These are phyloP conservation scores for Parvularia atlantis DNA, from an alignment of 78 protist species.

Conservation along the genomic window DNA sequence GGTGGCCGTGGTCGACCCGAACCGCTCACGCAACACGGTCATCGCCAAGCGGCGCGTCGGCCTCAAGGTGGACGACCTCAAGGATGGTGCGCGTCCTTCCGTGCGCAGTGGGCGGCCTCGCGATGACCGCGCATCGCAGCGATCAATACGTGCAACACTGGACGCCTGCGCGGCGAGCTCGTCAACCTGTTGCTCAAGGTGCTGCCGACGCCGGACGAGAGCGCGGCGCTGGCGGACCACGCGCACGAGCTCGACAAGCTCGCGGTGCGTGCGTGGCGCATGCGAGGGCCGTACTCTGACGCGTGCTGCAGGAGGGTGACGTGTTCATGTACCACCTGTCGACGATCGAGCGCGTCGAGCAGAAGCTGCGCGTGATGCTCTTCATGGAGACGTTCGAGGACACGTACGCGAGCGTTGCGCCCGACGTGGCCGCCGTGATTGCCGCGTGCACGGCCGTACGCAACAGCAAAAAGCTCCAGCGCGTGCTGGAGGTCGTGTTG, in stretches of 20 bases:
- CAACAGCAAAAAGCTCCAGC: too few species aligned
- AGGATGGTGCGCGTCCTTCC: too few species aligned
- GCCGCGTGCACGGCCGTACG: too few species aligned
- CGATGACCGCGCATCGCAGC: neutral
- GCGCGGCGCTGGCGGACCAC: neutral
- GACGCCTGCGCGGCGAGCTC: neutral
- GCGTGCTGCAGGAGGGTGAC: neutral
- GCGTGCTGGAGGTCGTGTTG: too few species aligned
- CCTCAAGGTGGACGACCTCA: neutral
- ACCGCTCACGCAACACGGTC: neutral
- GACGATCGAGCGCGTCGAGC: neutral
- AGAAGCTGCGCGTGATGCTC: neutral
- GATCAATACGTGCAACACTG: neutral
- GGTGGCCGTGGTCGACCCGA: neutral
- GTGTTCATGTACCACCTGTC: neutral
- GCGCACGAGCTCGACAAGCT: neutral
- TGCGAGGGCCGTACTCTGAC: too few species aligned
- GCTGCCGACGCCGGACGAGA: neutral
- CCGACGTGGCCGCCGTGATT: too few species aligned
- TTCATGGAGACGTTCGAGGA: neutral
- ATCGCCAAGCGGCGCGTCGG: neutral
- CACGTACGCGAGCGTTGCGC: too few species aligned
- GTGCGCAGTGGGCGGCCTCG: too few species aligned
- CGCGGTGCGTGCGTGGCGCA: too few species aligned
- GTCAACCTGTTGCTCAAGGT: neutral